Base-by-base conservation (phyloP, 164 flowering plant species). In the Berberis vulgaris region DNA sequence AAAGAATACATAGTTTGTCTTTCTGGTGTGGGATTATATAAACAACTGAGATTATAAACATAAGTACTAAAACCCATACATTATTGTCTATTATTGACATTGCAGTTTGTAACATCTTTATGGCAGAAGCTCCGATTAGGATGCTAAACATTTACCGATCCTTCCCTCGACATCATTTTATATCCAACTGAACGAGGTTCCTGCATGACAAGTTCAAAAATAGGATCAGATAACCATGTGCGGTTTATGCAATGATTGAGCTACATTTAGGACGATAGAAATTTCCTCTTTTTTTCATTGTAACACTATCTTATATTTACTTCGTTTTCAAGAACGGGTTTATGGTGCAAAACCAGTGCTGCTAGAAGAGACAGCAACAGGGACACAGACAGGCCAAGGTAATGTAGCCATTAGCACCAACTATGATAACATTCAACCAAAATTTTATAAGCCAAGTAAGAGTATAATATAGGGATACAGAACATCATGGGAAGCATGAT, bases 141-240 rank as follows among this genome's bases (percentile, higher is more conserved):
- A 40, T 40, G 41, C 10, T 54, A 54, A 44, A 44, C 10, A 2
- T 7, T n/a, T 13, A 60, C 40, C 63, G 13, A 7, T n/a, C 3
- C 13, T 4, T 6, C 11, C 52, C 63, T 13, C 0, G 10, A 10
- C 39, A 63, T 54, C 43, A 63, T 43, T 54, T 63, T 44, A 63
- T 54, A 5, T 63, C 49, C 59, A 63, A 45, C 13, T 43, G 57
- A 63, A 63, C 57, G 11, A 63, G 66, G 39, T 26, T 54, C 57
- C 66, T 63, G 66, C 66, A 63, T 26, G 41, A 41, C 2, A 49
- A 54, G 11, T 56, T 39, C 7, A 56, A 2, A 41, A 38, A 39
- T 26, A 56, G 3, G 0, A 56, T 39, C 4, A 39, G 9, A 40
- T 7, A 7, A 2, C 2, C 6, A 6, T 43, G 40, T 26, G 43